Conservation (phyloP, 495 filamentous ascomycete genomes). For the Trichocladium uniseriatum region DNA sequence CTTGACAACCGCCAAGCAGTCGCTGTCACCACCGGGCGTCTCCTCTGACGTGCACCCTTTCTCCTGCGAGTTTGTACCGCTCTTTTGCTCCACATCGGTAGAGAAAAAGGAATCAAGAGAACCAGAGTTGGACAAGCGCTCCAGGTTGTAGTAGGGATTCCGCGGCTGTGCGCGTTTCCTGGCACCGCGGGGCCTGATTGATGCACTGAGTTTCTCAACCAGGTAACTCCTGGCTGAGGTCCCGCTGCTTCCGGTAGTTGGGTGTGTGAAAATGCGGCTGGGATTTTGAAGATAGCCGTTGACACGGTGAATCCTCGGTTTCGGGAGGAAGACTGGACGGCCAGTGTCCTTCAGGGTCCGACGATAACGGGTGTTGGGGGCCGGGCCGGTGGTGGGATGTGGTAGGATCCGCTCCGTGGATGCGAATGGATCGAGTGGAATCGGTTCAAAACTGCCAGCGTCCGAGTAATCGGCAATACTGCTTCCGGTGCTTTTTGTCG, state of each 20-base stretch:
- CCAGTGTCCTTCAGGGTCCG: slow-evolving; percentile 20
- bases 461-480: slow-evolving; percentile 34
- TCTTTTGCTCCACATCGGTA: background rate
- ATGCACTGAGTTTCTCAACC: slow-evolving; percentile 18
- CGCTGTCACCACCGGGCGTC: too few species aligned
- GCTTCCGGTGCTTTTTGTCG: slow-evolving; percentile 25
- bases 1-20: background rate
- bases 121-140: background rate
- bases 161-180: slow-evolving; percentile 1
- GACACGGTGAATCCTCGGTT: slow-evolving; percentile 16
- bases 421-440: slow-evolving; percentile 5
- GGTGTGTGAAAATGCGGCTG: slow-evolving; percentile 12
- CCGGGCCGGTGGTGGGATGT: slow-evolving; percentile 6
- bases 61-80: background rate
- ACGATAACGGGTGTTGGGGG: slow-evolving; percentile 4
- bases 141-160: slow-evolving; percentile 4
- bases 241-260: slow-evolving; percentile 5
- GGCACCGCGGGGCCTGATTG: slow-evolving; percentile 13
- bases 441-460: slow-evolving; percentile 6
- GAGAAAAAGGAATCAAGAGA: slow-evolving; percentile 10
- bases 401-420: slow-evolving; percentile 24
- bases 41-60: background rate
- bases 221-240: slow-evolving; percentile 11
- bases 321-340: slow-evolving; percentile 20
- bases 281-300: slow-evolving; percentile 26